Conservation (phyloP, 768 basidiomycete genomes). For the Lactifluus echinatus region DNA sequence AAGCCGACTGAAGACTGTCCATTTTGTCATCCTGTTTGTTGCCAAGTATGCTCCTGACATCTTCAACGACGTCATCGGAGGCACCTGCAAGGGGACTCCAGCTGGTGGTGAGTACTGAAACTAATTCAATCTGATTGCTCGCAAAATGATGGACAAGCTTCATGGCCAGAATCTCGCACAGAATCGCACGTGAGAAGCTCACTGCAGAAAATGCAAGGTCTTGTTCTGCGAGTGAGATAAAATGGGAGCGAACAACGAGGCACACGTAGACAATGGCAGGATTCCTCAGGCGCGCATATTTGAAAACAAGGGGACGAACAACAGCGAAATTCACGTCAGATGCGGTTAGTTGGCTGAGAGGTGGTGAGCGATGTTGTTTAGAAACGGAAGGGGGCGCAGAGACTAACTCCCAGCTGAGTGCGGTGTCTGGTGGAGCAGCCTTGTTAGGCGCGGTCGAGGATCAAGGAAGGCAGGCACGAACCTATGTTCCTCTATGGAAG, state of each 20-base stretch:
- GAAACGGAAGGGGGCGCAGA: conserved; percentile 6
- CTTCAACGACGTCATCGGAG: conserved; percentile 51
- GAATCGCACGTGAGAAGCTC: conserved; percentile 58
- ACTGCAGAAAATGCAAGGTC: conserved; percentile 75
- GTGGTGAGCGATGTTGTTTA: conserved; percentile 9
- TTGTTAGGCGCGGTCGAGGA: not conserved
- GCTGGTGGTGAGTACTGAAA: conserved; percentile 68
- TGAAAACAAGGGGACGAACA: conserved; percentile 66
- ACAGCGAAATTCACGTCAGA: conserved; percentile 77
- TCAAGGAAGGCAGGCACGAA: conserved; percentile 3
- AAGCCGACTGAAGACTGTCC: conserved; percentile 67
- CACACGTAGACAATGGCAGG: conserved; percentile 69
- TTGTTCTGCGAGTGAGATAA: conserved; percentile 54
- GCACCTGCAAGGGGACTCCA: conserved; percentile 86
- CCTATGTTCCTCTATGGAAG: conserved; percentile 26
- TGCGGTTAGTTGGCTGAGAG: conserved; percentile 64
- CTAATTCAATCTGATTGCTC: conserved; percentile 63
- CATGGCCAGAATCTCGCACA: conserved; percentile 86
- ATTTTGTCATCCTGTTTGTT: conserved; percentile 48
- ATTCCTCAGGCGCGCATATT: conserved; percentile 71
- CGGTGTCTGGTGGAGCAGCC: conserved; percentile 37
- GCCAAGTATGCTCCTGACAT: conserved; percentile 51
- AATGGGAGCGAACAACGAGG: conserved; percentile 72
- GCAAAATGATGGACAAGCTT: conserved; percentile 76
- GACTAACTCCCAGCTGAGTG: conserved; percentile 74